phyloP scores from a whole-genome alignment of 495 filamentous ascomycete species.

The Symbiotaphrina buchneri region DNA sequence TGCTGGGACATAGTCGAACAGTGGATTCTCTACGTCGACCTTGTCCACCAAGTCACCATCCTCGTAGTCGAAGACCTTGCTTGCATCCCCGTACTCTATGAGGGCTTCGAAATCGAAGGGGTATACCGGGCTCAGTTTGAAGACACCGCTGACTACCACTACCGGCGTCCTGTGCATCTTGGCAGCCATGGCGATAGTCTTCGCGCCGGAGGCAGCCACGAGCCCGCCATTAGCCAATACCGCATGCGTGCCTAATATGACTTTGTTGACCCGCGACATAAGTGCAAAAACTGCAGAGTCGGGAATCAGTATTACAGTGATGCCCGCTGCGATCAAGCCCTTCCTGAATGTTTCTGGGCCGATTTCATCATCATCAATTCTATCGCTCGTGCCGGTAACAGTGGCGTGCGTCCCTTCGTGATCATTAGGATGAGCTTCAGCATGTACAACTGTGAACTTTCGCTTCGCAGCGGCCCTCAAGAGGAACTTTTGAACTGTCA shows the following conservation, averaged over 20 bases:
- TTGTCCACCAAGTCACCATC: constrained; percentile 53
- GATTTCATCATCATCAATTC: constrained; percentile 21
- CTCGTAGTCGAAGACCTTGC: constrained; percentile 46
- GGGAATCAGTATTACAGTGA: constrained; percentile 60
- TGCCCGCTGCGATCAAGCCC: constrained; percentile 48
- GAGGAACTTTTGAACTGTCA: constrained; percentile 69
- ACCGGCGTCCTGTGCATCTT: constrained; percentile 59
- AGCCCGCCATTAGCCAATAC: constrained; percentile 73
- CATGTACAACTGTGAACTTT: constrained; percentile 71
- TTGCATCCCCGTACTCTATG: constrained; percentile 63
- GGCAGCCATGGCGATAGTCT: constrained; percentile 61
- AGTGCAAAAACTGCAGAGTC: constrained; percentile 73
- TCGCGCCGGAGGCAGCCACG: constrained; percentile 56
- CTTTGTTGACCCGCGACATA: constrained; percentile 87
- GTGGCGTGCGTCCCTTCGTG: constrained; percentile 34
- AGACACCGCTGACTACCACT: constrained; percentile 64
- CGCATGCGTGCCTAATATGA: constrained; percentile 66
- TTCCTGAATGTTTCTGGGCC: constrained; percentile 41
- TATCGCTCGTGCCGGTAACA: constrained; percentile 24
- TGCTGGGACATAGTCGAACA: constrained; percentile 64
- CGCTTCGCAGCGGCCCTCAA: constrained; percentile 63
- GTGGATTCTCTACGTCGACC: constrained; percentile 57
- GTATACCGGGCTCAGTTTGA: constrained; percentile 76
- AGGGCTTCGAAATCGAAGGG: constrained; percentile 55
- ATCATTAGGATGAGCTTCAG: constrained; percentile 47